Evolutionary conservation across 2,329 filamentous ascomycete species (phyloP).

Genomic region (Diaporthe sp.): DNA sequence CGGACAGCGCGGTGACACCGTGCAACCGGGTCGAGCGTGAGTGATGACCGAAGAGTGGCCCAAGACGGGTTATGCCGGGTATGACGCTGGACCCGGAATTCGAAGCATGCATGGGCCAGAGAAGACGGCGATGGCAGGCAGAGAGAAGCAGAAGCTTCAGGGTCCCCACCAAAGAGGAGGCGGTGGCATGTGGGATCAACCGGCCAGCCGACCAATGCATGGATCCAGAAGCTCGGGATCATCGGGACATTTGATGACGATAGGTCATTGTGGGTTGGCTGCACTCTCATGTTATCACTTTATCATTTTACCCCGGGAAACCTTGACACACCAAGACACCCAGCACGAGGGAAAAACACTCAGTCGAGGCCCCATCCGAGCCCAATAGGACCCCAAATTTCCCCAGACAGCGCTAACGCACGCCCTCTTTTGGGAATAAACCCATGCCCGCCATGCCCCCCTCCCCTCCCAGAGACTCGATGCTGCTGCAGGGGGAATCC

Average conservation of each 20-base stretch:
- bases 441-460: not conserved
- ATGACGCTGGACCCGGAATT: not conserved
- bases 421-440: slow-evolving; percentile 12
- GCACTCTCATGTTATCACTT: slow-evolving; percentile 1
- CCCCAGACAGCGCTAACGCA: slow-evolving; percentile 37
- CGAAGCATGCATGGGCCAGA: not conserved
- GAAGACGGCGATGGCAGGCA: not conserved
- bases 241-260: slow-evolving; percentile 25
- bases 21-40: not conserved
- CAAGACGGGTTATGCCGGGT: slow-evolving; percentile 1
- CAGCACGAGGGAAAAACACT: slow-evolving; percentile 4
- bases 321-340: slow-evolving; percentile 15
- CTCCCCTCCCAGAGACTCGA: not conserved
- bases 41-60: not conserved
- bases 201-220: slow-evolving; percentile 12
- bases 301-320: slow-evolving; percentile 31
- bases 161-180: slow-evolving; percentile 20
- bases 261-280: not conserved
- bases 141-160: slow-evolving; percentile 14
- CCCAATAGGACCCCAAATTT: slow-evolving; percentile 34
- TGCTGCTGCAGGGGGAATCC: slow-evolving; percentile 26
- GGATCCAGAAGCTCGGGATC: slow-evolving; percentile 27
- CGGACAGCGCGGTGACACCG: not conserved
- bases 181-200: slow-evolving; percentile 23
- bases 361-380: slow-evolving; percentile 4